These are phyloP conservation scores for Fusarium fracticaudum DNA, from an alignment of 2,329 filamentous ascomycete species.

Conservation along the genomic window DNA sequence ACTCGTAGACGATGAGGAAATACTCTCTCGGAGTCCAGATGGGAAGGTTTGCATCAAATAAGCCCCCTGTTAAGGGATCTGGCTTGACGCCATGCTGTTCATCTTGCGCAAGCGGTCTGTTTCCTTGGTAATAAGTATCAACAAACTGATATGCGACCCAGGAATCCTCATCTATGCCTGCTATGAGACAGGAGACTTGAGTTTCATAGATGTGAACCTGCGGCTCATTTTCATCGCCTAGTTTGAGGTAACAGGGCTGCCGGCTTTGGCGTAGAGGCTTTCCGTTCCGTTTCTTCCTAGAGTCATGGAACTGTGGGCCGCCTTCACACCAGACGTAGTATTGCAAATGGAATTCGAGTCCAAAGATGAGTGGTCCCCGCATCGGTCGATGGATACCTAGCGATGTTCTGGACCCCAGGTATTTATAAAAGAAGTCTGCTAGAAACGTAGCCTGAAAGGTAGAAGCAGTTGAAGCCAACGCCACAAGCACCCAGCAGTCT, in stretches of 20 bases:
- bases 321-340: conserved; percentile 4
- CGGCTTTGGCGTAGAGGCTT: not conserved
- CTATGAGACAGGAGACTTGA: not conserved
- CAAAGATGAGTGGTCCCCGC: not conserved
- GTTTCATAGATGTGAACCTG: not conserved
- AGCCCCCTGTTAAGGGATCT: not conserved
- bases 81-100: not conserved
- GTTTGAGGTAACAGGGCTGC: not conserved
- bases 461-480: not conserved
- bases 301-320: not conserved
- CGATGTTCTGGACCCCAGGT: not conserved
- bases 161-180: not conserved
- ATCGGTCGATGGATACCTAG: not conserved
- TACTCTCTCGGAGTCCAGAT: not conserved
- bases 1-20: not conserved
- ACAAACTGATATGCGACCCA: not conserved
- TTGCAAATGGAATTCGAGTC: not conserved
- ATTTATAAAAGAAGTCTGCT: not conserved
- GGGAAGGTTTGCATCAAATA: not conserved
- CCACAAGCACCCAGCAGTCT: not conserved
- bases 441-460: not conserved
- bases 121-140: not conserved
- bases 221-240: rapidly evolving
- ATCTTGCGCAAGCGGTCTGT: not conserved
- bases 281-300: not conserved